Conservation (phyloP, 805 yeast genomes). For the Middelhovenomyces tepae region DNA sequence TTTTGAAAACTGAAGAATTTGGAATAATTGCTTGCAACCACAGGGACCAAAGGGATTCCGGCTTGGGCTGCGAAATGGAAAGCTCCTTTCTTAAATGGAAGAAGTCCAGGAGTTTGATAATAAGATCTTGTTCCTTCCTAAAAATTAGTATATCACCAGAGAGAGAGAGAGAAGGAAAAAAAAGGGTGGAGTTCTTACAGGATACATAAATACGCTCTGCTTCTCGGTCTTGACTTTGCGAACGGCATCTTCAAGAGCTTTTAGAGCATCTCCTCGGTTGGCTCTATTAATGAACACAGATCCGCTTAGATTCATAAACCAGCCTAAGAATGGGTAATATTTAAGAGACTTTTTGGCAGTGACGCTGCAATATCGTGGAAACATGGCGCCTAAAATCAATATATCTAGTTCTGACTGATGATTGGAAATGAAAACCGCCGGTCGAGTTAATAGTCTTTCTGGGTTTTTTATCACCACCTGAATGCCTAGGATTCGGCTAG, state of each 20-base stretch:
- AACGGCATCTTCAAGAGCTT: constrained; percentile 65
- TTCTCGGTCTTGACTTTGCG: constrained; percentile 48
- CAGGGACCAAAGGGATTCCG: constrained; percentile 79
- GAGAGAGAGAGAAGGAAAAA: too few species aligned
- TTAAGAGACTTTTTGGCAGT: constrained; percentile 84
- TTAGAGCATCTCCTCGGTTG: constrained; percentile 64
- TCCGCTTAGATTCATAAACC: constrained; percentile 92
- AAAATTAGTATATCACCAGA: too few species aligned
- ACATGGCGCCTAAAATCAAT: constrained; percentile 67
- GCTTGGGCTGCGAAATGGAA: constrained; percentile 96
- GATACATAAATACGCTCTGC: constrained; percentile 82
- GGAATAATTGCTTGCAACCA: constrained; percentile 81
- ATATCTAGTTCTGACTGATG: constrained; percentile 90
- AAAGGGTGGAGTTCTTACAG: too few species aligned
- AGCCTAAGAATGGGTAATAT: constrained; percentile 84
- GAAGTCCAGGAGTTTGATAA: constrained; percentile 52
- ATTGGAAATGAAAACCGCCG: constrained; percentile 76
- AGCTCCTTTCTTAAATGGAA: constrained; percentile 95
- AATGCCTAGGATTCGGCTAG: constrained; percentile 58
- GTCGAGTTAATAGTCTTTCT: constrained; percentile 44
- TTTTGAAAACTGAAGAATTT: constrained; percentile 52
- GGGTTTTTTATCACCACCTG: constrained; percentile 62
- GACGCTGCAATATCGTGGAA: constrained; percentile 83
- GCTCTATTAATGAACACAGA: constrained; percentile 85
- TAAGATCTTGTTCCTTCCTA: constrained; percentile 97